These are phyloP conservation scores for Pythium volutum DNA, from an alignment of 352 stramenopile species.

Conservation along the genomic window DNA sequence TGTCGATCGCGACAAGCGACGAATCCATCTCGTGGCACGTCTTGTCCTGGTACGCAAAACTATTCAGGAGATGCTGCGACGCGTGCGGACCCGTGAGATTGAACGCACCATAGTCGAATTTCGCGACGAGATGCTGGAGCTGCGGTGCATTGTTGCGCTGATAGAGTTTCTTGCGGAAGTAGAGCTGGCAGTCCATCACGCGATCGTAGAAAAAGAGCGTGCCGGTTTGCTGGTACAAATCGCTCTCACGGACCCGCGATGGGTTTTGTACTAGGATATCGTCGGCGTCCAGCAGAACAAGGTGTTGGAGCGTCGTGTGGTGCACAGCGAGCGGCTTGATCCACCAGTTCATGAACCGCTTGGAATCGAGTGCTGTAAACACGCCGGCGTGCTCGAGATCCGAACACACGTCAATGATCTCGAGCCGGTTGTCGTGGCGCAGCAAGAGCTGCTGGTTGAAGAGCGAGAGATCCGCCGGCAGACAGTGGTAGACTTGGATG, in stretches of 20 bases:
- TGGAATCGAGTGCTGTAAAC: constrained; percentile 16
- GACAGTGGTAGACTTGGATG: constrained; percentile 45
- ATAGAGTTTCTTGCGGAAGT: constrained; percentile 22
- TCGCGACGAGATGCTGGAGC: constrained; percentile 37
- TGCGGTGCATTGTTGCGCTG: constrained; percentile 20
- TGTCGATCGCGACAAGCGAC: constrained; percentile 52
- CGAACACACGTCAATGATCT: constrained; percentile 63
- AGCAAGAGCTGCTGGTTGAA: constrained; percentile 35
- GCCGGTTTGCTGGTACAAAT: constrained; percentile 38
- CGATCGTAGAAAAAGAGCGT: constrained; percentile 74
- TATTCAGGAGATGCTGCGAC: constrained; percentile 25
- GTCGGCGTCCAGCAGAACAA: constrained; percentile 57
- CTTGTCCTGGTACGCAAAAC: constrained; percentile 33
- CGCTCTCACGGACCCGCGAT: constrained; percentile 30
- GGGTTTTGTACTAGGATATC: constrained; percentile 44
- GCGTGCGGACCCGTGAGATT: constrained; percentile 17
- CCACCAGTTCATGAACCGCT: constrained; percentile 53
- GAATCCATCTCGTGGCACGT: constrained; percentile 59
- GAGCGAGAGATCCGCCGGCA: constrained; percentile 43
- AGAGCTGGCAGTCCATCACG: constrained; percentile 33
- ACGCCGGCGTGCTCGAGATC: constrained; percentile 29
- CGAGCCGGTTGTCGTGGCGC: constrained; percentile 37
- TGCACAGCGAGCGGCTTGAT: constrained; percentile 58
- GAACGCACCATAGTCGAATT: constrained; percentile 48
- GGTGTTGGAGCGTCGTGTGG: constrained; percentile 44